These are phyloP conservation scores for Passiflora organensis DNA, from an alignment of 345 rosid genomes.

Conservation along the genomic window DNA sequence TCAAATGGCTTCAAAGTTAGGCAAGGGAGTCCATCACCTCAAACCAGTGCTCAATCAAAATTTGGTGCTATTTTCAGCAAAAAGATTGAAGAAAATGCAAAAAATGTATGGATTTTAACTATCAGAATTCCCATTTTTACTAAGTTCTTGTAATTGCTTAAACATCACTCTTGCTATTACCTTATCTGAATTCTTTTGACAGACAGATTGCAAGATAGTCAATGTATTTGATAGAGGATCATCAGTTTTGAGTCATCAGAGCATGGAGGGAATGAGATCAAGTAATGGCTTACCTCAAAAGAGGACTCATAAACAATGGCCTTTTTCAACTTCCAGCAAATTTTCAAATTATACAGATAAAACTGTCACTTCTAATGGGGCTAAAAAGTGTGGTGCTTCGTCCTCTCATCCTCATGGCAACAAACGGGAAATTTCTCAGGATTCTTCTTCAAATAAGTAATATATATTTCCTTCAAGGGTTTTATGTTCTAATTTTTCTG, in stretches of 20 bases:
- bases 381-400: constrained; percentile 22
- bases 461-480: constrained; percentile 8
- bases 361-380: constrained; percentile 12
- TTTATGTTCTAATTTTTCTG: not conserved
- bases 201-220: constrained; percentile 9
- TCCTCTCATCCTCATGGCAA: constrained; percentile 22
- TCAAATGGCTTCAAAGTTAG: constrained; percentile 26
- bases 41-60: constrained; percentile 34
- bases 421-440: constrained; percentile 20
- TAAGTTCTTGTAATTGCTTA: not conserved
- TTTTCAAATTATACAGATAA: constrained; percentile 23
- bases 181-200: constrained; percentile 8
- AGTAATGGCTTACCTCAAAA: constrained; percentile 24
- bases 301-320: constrained; percentile 13
- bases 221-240: constrained; percentile 14
- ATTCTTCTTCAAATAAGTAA: constrained; percentile 26
- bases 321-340: constrained; percentile 21
- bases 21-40: constrained; percentile 25
- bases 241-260: constrained; percentile 15
- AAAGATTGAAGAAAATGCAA: constrained; percentile 51
- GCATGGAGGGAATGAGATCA: constrained; percentile 21
- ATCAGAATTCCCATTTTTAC: constrained; percentile 1
- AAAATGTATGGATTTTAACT: constrained; percentile 42
- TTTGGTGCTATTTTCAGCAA: constrained; percentile 36
- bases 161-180: not conserved